Evolutionary conservation across 2,329 filamentous ascomycete species (phyloP), one percentile per base, ranked within the genome.

Genomic region (Magnaporthiopsis poae): DNA sequence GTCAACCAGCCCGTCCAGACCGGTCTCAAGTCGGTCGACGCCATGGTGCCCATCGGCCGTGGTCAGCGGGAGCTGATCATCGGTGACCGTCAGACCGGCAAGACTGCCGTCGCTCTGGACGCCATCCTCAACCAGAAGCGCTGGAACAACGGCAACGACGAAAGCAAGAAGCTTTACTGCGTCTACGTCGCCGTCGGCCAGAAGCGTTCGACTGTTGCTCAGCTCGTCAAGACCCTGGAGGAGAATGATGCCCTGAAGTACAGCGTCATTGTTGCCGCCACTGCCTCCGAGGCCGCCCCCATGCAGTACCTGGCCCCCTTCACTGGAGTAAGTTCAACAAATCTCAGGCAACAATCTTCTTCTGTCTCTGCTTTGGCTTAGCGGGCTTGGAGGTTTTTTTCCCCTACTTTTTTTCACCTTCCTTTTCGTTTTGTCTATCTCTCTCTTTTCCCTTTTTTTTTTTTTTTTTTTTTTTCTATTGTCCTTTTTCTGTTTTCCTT

Each of bases 1-100:
- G 95, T 99, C 89, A 92, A 92, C 85, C 87, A 99, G 87, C 94
- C 95, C 74, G 94, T 99, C 73, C 95, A 99, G 89, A 99, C 95
- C 80, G 95, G 95, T 86, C 89, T 98, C 76, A 99, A 99, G 88
- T 96, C 92, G 75, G 87, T 99, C 84, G 95, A 99, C 80, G 93
- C 95, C 83, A 98, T 99, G 95, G 95, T 99, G 75, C 95, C 95
- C 76, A 97, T 99, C 76, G 95, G 95, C 80, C 95, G 95, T 94
- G 95, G 95, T 78, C 95, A 99, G 88, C 95, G 95, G 94, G 95
- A 99, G 86, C 85, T 99, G 88, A 98, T 99, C 82, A 99, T 99
- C 82, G 95, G 95, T 86, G 95, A 99, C 80, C 95, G 95, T 92
- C 95, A 99, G 85, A 99, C 95, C 76, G 95, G 95, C 82, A 99